phyloP scores from a whole-genome alignment of 495 filamentous ascomycete species.

The Penicillium desertorum region DNA sequence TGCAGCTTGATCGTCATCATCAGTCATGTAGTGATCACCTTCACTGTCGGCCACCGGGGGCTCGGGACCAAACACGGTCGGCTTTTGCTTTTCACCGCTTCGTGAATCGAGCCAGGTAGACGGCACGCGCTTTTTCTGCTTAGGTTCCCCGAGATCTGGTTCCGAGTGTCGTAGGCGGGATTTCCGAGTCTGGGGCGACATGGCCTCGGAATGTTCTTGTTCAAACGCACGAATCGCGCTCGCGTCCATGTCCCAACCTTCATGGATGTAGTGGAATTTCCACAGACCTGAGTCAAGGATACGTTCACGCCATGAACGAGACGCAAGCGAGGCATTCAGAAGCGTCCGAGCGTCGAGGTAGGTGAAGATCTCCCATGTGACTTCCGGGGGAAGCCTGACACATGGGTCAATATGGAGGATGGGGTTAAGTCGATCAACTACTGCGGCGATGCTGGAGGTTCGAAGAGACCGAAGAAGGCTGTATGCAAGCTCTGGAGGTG shows the following conservation, averaged over 20 bases:
- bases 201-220: constrained; percentile 48
- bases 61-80: constrained; percentile 13
- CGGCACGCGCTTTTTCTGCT: constrained; percentile 53
- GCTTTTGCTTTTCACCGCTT: constrained; percentile 13
- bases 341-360: constrained; percentile 78
- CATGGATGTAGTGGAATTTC: constrained; percentile 73
- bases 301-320: constrained; percentile 75
- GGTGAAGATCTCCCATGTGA: constrained; percentile 83
- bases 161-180: constrained; percentile 45
- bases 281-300: constrained; percentile 85
- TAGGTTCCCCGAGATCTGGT: constrained; percentile 47
- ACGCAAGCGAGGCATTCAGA: constrained; percentile 72
- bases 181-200: constrained; percentile 46
- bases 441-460: constrained; percentile 70
- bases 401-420: constrained; percentile 87
- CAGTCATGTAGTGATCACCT: constrained; percentile 49
- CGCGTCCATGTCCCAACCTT: constrained; percentile 78
- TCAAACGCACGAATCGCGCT: constrained; percentile 69
- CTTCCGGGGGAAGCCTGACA: constrained; percentile 82
- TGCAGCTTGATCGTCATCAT: constrained; percentile 34
- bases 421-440: constrained; percentile 73
- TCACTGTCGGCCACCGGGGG: constrained; percentile 46
- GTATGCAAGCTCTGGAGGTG: constrained; percentile 48
- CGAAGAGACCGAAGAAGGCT: constrained; percentile 68
- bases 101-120: constrained; percentile 44